Conservation (phyloP, 495 filamentous ascomycete species). For the Bathelium albidoporum region DNA sequence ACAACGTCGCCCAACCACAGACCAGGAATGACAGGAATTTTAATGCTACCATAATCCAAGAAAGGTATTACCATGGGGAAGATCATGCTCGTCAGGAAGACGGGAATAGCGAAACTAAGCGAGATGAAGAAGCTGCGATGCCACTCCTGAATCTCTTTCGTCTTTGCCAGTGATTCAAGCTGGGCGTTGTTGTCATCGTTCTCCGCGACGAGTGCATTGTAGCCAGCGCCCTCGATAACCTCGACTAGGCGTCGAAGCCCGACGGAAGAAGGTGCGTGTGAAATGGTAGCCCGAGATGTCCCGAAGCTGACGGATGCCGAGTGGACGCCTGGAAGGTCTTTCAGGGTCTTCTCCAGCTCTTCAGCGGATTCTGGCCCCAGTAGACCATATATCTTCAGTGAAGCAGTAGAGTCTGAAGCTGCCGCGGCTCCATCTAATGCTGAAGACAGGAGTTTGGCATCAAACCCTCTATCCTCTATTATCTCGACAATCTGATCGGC, state of each 20-base stretch:
- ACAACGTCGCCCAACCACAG: slow-evolving; percentile 80
- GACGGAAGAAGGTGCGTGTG: slow-evolving; percentile 56
- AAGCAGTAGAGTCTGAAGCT: slow-evolving; percentile 42
- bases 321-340: slow-evolving; percentile 55
- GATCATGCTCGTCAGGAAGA: slow-evolving; percentile 88
- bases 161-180: slow-evolving; percentile 89
- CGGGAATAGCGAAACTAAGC: slow-evolving; percentile 72
- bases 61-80: slow-evolving; percentile 41
- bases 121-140: slow-evolving; percentile 65
- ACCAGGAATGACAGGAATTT: slow-evolving; percentile 50
- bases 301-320: slow-evolving; percentile 60
- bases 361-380: slow-evolving; percentile 58
- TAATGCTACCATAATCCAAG: slow-evolving; percentile 61
- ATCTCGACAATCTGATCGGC: slow-evolving; percentile 59
- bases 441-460: slow-evolving; percentile 66
- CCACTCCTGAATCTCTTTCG: slow-evolving; percentile 93
- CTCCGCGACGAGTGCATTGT: slow-evolving; percentile 83
- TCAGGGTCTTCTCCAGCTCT: slow-evolving; percentile 58
- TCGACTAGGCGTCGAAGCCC: slow-evolving; percentile 79
- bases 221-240: slow-evolving; percentile 64
- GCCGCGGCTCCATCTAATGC: slow-evolving; percentile 35
- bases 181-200: slow-evolving; percentile 95
- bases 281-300: slow-evolving; percentile 57
- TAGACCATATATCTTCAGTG: slow-evolving; percentile 77
- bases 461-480: slow-evolving; percentile 89